Base-by-base conservation (phyloP, 164 flowering plant genomes). In the Akebia trifoliata region DNA sequence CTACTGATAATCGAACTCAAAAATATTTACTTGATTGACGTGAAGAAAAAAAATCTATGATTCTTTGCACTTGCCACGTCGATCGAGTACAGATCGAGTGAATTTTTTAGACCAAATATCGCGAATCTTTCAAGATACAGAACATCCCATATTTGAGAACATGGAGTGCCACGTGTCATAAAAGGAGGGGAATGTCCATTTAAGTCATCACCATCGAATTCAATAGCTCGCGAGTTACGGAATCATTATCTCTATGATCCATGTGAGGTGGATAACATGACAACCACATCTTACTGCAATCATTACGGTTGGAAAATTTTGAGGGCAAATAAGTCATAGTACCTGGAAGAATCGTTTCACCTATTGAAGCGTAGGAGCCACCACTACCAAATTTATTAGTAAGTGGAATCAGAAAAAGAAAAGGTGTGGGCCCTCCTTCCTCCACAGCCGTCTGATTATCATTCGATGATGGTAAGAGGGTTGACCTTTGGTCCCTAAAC, bases 281-380 rank as follows among this genome's bases (percentile, higher is more conserved):
- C 56, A 53, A 6, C 43, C 42, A 53, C 56, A 35, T 53, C 43
- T 21, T 11, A n/a, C 14, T 35, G 43, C 36, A 53, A 53, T 53
- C 18, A 53, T 53, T 37, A 53, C 34, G 15, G 7, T 15, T 24
- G 22, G 17, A 35, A 22, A 18, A 4, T 12, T 25, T 48, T 38
- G 14, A 17, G 29, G 9, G 8, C 43, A 39, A 39, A 39, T 20
- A 39, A 14, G 43, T 39, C 42, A 38, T 38, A 5, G 4, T 39
- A 39, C 2, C 6, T 8, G 39, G 12, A 36, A 36, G 39, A 36
- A 14, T n/a, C n/a, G n/a, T n/a, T n/a, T n/a, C n/a, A n/a, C n/a
- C n/a, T n/a, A n/a, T n/a, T n/a, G n/a, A n/a, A n/a, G n/a, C n/a
- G n/a, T n/a, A n/a, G n/a, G n/a, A n/a, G n/a, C n/a, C n/a, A n/a